A percentile compares a stretch with the other conserved stretches of the same genome.
Evolutionary conservation across 1,139 yeast genomes (phyloP).

Genomic region (Yamadazyma friedrichii): DNA sequence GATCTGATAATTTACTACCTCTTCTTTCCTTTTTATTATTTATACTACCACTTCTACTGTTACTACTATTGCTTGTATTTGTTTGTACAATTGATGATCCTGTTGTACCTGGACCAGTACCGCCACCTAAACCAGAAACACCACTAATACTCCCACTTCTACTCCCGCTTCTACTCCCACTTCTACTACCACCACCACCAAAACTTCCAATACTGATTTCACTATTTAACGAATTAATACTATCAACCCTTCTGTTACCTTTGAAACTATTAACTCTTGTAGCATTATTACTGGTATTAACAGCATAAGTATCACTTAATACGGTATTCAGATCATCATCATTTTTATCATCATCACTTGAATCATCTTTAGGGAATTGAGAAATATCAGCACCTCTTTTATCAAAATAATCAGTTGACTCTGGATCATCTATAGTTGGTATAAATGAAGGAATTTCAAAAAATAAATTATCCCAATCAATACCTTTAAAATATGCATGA

Average conservation of each 20-base stretch:
- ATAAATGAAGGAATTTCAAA: conserved; percentile 80
- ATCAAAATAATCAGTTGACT: conserved; percentile 90
- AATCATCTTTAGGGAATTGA: conserved; percentile 57
- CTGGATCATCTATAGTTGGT: conserved; percentile 79
- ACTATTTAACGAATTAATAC: conserved; percentile 10
- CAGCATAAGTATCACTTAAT: conserved; percentile 9
- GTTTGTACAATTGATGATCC: conserved; percentile 2
- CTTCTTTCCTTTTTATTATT: conserved; percentile 57
- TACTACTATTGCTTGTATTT: conserved; percentile 3
- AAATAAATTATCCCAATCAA: conserved; percentile 76
- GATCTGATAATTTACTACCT: conserved; percentile 68
- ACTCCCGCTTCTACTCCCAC: conserved; percentile 10
- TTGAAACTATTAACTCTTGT: conserved; percentile 4
- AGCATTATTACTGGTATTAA: conserved; percentile 5
- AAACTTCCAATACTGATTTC: conserved; percentile 9
- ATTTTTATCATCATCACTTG: conserved; percentile 12
- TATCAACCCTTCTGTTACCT: conserved; percentile 7
- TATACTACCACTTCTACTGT: conserved; percentile 12
- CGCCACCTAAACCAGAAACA: conserved; percentile 6
- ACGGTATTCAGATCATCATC: not conserved
- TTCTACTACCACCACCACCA: conserved; percentile 10
- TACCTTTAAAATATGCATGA: conserved; percentile 73
- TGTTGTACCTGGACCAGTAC: too few species aligned
- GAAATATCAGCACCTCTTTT: conserved; percentile 78
- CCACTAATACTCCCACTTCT: conserved; percentile 10